Evolutionary conservation across 2,329 filamentous ascomycete genomes (phyloP), one percentile per base, ranked within the genome.

Genomic region (Magnaporthiopsis poae): DNA sequence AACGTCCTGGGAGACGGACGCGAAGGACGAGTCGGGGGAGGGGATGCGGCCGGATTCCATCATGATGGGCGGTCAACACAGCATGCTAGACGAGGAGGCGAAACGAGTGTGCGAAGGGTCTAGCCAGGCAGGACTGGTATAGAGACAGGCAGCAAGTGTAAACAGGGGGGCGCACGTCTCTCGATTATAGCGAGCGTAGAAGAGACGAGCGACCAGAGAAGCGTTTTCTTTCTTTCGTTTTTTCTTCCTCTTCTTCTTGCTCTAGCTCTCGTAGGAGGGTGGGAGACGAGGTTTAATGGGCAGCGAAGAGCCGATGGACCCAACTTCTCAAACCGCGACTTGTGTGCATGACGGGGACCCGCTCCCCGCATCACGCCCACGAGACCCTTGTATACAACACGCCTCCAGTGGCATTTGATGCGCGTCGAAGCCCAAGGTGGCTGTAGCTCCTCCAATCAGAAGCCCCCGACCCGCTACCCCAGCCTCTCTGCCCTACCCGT

Each of bases 1-100:
- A 29, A 56, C 60, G 27, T 60, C 29, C 3, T 63, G 67, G 12
- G 62, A 60, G 35, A 62, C 60, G 59, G 63, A 61, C 29, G 67
- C 66, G 46, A 62, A 62, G 31, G 67, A 65, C 29, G 69, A 35
- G 60, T 67, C 52, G 31, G 69, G 66, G 29, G 68, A 65, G 18
- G 67, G 60, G 21, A 67, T 15, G 11, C 63, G 63, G 62, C 67
- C 35, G 21, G 46, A 62, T 15, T 62, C 35, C 61, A 62, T 62
- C 25, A 11, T 62, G 61, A 13, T 12, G 61, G 46, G 46, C 46
- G 46, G 46, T 56, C 46, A 56, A n/a, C 46, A 56, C 46, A n/a
- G 46, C 46, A 56, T 56, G 46, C 46, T 56, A 56, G 9, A 56
- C 46, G 46, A 56, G 5, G 46, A 56, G 46, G 46, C 46, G 21